Conservation (phyloP, 129 eudicot genomes). For the Flaveria sonorensis region DNA sequence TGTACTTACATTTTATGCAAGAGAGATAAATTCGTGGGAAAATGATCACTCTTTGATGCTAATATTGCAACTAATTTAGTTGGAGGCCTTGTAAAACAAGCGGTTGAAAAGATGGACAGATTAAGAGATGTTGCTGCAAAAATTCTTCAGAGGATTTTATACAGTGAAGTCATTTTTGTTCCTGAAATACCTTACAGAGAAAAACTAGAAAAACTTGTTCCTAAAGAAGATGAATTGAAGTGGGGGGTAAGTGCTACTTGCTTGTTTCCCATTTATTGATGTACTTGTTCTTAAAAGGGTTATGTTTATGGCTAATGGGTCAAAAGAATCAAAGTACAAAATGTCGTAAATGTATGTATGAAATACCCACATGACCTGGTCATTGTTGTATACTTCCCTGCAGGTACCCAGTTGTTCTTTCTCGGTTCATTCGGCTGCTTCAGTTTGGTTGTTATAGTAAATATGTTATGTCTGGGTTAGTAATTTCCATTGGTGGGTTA, state of each 20-base stretch:
- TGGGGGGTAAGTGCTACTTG: constrained; percentile 71
- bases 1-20: constrained; percentile 73
- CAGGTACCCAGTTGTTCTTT: constrained; percentile 88
- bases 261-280: background rate
- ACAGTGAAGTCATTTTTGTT: constrained; percentile 51
- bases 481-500: constrained; percentile 86
- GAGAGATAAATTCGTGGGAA: constrained; percentile 39
- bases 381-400: constrained; percentile 20
- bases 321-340: background rate
- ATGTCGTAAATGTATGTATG: background rate
- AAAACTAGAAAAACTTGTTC: constrained; percentile 54
- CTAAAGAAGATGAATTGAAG: constrained; percentile 54
- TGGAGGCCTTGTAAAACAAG: constrained; percentile 81
- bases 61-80: constrained; percentile 66
- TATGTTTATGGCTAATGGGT: background rate
- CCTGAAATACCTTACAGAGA: constrained; percentile 72
- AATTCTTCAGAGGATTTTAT: constrained; percentile 76
- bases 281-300: background rate
- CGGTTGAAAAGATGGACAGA: constrained; percentile 96
- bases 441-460: constrained; percentile 69
- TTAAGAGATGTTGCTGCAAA: constrained; percentile 84
- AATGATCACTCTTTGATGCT: constrained; percentile 55
- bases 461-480: constrained; percentile 74
- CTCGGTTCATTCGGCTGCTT: constrained; percentile 72
- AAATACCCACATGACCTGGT: background rate